A percentile compares a stretch with the other conserved stretches of the same genome.
Conservation (phyloP, 2,329 filamentous ascomycete species). For the Aureobasidium sp. region DNA sequence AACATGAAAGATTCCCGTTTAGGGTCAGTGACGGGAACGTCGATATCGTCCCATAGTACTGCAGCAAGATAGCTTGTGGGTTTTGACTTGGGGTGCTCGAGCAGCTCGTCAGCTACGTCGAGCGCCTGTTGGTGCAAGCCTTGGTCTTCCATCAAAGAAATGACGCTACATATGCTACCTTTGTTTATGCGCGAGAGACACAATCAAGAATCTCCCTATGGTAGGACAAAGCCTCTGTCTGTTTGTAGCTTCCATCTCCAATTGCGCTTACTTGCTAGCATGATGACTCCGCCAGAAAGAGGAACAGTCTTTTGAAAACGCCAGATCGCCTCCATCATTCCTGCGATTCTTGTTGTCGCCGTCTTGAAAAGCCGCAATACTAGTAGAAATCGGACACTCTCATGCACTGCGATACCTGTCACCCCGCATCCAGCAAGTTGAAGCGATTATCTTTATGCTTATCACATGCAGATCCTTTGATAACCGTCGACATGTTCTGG, state of each 20-base stretch:
- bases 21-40: conserved; percentile 20
- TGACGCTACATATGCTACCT: background rate
- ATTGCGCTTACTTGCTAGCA: too few relatives aligned
- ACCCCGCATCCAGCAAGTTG: background rate
- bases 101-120: conserved; percentile 17
- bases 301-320: too few relatives aligned
- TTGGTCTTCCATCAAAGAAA: background rate
- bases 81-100: conserved; percentile 16
- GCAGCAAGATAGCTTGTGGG: conserved; percentile 30
- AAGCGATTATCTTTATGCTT: conserved; percentile 7
- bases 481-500: background rate
- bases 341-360: too few relatives aligned
- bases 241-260: too few relatives aligned
- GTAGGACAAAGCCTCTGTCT: too few relatives aligned
- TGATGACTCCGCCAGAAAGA: too few relatives aligned
- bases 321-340: too few relatives aligned
- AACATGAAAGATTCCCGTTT: conserved; percentile 30
- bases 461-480: background rate
- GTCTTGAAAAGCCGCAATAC: too few relatives aligned
- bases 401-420: too few relatives aligned
- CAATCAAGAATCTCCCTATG: too few relatives aligned
- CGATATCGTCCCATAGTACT: conserved; percentile 24
- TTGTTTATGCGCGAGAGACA: too few relatives aligned
- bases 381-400: too few relatives aligned
- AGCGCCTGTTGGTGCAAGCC: background rate